Conservation (phyloP, 208 protist species). For the Leishmania tarentolae region DNA sequence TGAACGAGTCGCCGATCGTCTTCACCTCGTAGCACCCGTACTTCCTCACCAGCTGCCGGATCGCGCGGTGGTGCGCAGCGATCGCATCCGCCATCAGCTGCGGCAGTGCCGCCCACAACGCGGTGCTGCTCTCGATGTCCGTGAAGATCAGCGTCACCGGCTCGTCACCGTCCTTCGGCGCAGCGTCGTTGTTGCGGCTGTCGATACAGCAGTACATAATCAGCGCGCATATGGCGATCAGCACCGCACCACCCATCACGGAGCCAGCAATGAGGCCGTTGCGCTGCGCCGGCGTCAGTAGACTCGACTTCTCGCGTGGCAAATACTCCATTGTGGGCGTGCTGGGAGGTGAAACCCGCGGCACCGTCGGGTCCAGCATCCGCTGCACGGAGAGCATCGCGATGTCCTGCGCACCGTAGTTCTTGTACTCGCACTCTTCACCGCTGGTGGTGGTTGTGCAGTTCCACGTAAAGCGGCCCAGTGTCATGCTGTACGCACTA, state of each 20-base stretch:
- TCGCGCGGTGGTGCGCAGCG: slow-evolving; percentile 66
- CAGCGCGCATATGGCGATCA: slow-evolving; percentile 2
- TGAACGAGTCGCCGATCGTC: slow-evolving; percentile 38
- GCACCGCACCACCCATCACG: slow-evolving; percentile 3
- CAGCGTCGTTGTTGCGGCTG: slow-evolving; percentile 46
- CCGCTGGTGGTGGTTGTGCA: not conserved
- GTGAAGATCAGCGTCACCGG: slow-evolving; percentile 77
- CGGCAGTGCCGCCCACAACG: slow-evolving; percentile 63
- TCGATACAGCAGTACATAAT: slow-evolving; percentile 22
- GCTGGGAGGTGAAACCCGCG: not conserved
- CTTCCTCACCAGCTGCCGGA: slow-evolving; percentile 60
- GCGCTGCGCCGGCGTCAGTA: slow-evolving; percentile 26
- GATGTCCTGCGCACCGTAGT: slow-evolving; percentile 56
- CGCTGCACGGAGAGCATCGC: slow-evolving; percentile 24
- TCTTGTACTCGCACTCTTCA: slow-evolving; percentile 27
- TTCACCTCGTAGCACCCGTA: slow-evolving; percentile 49
- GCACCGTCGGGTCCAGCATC: slow-evolving; percentile 29
- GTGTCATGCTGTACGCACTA: not conserved
- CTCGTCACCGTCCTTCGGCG: slow-evolving; percentile 42
- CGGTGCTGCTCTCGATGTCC: slow-evolving; percentile 82
- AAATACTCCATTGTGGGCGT: slow-evolving; percentile 50
- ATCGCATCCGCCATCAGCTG: slow-evolving; percentile 70
- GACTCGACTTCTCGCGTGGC: not conserved
- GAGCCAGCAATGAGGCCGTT: slow-evolving; percentile 35
- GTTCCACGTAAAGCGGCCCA: slow-evolving; percentile 8